These are phyloP conservation scores for Monilinia polystroma DNA, from an alignment of 2,329 filamentous ascomycete species.

Conservation along the genomic window DNA sequence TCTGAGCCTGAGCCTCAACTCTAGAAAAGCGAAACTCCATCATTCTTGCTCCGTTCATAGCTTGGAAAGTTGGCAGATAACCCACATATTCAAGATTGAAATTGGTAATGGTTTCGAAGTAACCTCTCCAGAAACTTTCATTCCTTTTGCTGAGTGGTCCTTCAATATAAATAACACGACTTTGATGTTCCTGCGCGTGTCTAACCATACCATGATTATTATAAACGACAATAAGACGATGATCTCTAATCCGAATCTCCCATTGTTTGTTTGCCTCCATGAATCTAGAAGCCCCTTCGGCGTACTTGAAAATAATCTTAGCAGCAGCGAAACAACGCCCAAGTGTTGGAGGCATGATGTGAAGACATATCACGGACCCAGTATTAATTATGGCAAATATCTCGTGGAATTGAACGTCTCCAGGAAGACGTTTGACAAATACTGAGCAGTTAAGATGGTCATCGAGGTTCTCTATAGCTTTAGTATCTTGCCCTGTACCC, in stretches of 20 bases:
- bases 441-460: not conserved
- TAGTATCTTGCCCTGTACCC: not conserved
- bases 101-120: not conserved
- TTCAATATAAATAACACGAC: not conserved
- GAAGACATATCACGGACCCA: not conserved
- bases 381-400: not conserved
- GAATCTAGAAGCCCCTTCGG: not conserved
- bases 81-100: not conserved
- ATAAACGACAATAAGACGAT: not conserved
- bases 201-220: not conserved
- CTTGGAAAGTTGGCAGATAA: not conserved
- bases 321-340: not conserved
- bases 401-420: not conserved
- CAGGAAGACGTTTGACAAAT: not conserved
- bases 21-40: constrained; percentile 26
- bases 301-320: not conserved
- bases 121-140: not conserved
- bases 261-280: not conserved
- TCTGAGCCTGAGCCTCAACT: constrained; percentile 25
- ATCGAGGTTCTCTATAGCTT: not conserved
- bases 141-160: not conserved
- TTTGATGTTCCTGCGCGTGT: not conserved
- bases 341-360: not conserved
- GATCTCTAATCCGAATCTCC: not conserved
- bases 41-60: not conserved